These are phyloP conservation scores for Macrolepiota fuliginosa DNA, from an alignment of 768 basidiomycete species.

Conservation along the genomic window DNA sequence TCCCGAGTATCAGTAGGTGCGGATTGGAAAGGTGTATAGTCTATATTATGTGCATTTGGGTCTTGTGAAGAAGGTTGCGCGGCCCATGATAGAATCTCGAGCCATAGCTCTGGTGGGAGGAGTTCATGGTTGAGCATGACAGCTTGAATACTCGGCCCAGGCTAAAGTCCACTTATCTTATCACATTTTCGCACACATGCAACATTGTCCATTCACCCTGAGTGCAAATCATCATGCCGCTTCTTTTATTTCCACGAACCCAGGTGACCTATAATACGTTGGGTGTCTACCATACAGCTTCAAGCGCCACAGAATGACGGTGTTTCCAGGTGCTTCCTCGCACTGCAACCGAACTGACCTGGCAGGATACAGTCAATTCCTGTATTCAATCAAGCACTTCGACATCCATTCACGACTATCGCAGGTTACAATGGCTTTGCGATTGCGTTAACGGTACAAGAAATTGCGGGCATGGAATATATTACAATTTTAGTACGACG, in stretches of 20 bases:
- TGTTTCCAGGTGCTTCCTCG: background rate
- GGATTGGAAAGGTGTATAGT: slow-evolving; percentile 48
- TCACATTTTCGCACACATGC: background rate
- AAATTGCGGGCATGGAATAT: too few relatives aligned
- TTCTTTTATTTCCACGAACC: background rate
- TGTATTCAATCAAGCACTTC: background rate
- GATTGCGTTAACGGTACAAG: too few relatives aligned
- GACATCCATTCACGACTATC: background rate
- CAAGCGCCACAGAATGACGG: too few relatives aligned
- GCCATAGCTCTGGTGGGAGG: slow-evolving; percentile 56
- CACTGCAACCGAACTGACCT: background rate
- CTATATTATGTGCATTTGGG: slow-evolving; percentile 20
- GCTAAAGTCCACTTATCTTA: background rate
- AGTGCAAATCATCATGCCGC: background rate
- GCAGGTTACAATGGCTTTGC: background rate
- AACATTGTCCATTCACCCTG: background rate
- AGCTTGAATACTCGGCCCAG: background rate
- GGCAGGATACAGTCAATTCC: background rate
- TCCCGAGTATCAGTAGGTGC: slow-evolving; percentile 27
- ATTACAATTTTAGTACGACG: background rate
- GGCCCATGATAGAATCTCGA: slow-evolving; percentile 47
- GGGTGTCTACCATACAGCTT: too few relatives aligned
- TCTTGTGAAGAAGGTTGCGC: slow-evolving; percentile 23
- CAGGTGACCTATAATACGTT: too few relatives aligned
- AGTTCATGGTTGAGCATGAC: slow-evolving; percentile 19